phyloP scores from a whole-genome alignment of 2,329 filamentous ascomycete genomes.

The Lachnellula suecica region DNA sequence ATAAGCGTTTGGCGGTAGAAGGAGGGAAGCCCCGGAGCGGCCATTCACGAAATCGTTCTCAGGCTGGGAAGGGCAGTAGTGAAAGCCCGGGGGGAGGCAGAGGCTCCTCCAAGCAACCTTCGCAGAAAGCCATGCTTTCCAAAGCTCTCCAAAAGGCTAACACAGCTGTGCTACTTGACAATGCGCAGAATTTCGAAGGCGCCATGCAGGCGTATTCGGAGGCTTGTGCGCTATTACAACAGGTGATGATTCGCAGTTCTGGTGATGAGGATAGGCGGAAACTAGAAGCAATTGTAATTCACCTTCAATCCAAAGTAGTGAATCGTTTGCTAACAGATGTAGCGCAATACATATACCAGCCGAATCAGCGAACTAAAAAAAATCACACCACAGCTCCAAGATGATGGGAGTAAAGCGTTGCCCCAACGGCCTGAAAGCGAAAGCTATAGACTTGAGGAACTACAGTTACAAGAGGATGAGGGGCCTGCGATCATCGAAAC shows the following conservation, averaged over 20 bases:
- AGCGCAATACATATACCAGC: conserved; percentile 87
- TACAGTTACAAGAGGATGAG: conserved; percentile 38
- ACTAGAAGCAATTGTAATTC: conserved; percentile 85
- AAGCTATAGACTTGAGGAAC: conserved; percentile 43
- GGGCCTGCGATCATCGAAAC: conserved; percentile 50
- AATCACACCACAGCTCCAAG: conserved; percentile 56
- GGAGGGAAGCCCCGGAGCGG: conserved; percentile 21
- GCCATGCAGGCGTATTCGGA: conserved; percentile 89
- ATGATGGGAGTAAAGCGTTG: conserved; percentile 68
- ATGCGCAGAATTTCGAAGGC: conserved; percentile 90
- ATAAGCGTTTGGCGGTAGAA: conserved; percentile 8
- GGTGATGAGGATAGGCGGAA: conserved; percentile 87
- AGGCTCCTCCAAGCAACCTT: conserved; percentile 54
- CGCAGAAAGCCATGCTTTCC: conserved; percentile 96
- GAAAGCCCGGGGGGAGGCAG: conserved; percentile 36
- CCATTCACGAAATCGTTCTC: conserved; percentile 48
- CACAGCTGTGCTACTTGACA: conserved; percentile 91
- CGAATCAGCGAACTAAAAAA: conserved; percentile 84
- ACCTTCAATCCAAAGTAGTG: neutral
- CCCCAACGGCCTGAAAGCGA: conserved; percentile 69
- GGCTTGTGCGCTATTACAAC: conserved; percentile 82
- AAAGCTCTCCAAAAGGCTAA: conserved; percentile 94
- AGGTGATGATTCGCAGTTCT: conserved; percentile 82
- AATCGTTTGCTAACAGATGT: conserved; percentile 20
- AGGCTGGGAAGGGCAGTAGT: conserved; percentile 43